Percentiles rank a stretch among this genome's conserved stretches.
Conservation (phyloP, 805 yeast genomes). For the Wickerhamiella parazyma region DNA sequence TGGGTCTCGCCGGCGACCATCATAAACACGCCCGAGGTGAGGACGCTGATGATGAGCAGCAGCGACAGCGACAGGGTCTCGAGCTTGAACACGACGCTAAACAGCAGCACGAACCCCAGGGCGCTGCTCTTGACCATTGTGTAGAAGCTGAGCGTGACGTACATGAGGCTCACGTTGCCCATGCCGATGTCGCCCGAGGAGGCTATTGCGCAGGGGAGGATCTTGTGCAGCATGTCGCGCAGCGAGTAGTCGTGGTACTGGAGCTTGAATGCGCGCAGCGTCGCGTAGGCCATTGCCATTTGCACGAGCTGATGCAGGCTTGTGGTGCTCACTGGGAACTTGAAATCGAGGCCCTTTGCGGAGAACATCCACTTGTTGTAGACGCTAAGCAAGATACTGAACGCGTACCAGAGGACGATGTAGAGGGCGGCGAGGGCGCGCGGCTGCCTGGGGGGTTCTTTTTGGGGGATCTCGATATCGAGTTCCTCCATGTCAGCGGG, state of each 20-base stretch:
- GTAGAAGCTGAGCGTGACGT: constrained; percentile 69
- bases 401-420: constrained; percentile 26
- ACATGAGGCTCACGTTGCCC: constrained; percentile 70
- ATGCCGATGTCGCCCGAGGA: constrained; percentile 90
- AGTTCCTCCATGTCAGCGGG: neutral
- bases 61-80: constrained; percentile 63
- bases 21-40: constrained; percentile 74
- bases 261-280: constrained; percentile 27
- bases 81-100: constrained; percentile 69
- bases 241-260: constrained; percentile 20
- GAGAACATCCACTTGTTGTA: constrained; percentile 99
- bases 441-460: neutral
- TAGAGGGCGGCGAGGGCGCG: constrained; percentile 11
- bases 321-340: constrained; percentile 75
- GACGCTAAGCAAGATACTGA: constrained; percentile 27
- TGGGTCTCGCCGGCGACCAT: constrained; percentile 49
- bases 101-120: constrained; percentile 73
- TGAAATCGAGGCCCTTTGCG: constrained; percentile 51
- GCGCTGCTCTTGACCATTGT: constrained; percentile 89
- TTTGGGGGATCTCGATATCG: neutral
- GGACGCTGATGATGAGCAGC: constrained; percentile 52
- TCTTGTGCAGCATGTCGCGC: constrained; percentile 31
- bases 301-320: constrained; percentile 70
- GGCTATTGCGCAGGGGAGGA: constrained; percentile 76
- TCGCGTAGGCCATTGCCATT: constrained; percentile 36